These are phyloP conservation scores for Colletotrichum lindemuthianum DNA, from an alignment of 2,329 filamentous ascomycete species.

Conservation along the genomic window DNA sequence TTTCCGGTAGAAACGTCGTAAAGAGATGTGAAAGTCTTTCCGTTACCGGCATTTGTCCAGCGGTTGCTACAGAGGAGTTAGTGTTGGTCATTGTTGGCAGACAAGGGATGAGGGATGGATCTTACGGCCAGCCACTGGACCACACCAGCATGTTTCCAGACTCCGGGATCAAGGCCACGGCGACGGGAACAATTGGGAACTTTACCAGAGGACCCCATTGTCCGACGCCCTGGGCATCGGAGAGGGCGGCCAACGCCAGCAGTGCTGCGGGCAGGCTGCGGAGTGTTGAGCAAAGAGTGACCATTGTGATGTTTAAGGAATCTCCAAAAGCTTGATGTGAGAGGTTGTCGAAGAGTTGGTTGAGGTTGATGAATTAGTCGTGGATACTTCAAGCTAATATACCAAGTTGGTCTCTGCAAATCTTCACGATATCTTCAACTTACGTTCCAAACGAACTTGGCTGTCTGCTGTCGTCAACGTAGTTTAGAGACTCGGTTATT, in stretches of 20 bases:
- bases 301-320: background rate
- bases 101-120: background rate
- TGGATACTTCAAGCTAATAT: no score
- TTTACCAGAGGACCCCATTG: slow-evolving; percentile 48
- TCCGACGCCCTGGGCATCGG: slow-evolving; percentile 37
- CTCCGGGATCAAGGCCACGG: slow-evolving; percentile 35
- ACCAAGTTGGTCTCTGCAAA: no score
- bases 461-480: no score
- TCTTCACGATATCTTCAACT: no score
- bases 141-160: slow-evolving; percentile 27
- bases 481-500: background rate
- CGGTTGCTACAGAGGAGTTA: slow-evolving; percentile 12
- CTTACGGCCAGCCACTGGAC: slow-evolving; percentile 31
- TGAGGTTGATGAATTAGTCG: background rate
- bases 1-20: slow-evolving; percentile 37
- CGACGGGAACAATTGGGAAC: slow-evolving; percentile 49
- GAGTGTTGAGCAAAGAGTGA: slow-evolving; percentile 5
- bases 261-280: slow-evolving; percentile 12
- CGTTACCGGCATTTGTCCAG: slow-evolving; percentile 37
- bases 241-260: background rate
- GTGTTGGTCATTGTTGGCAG: background rate
- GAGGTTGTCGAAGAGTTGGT: background rate
- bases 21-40: slow-evolving; percentile 22
- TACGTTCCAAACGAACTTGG: no score
- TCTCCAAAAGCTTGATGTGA: background rate